phyloP scores from a whole-genome alignment of 2,329 filamentous ascomycete genomes.

The Davidsoniella neocaledoniae region DNA sequence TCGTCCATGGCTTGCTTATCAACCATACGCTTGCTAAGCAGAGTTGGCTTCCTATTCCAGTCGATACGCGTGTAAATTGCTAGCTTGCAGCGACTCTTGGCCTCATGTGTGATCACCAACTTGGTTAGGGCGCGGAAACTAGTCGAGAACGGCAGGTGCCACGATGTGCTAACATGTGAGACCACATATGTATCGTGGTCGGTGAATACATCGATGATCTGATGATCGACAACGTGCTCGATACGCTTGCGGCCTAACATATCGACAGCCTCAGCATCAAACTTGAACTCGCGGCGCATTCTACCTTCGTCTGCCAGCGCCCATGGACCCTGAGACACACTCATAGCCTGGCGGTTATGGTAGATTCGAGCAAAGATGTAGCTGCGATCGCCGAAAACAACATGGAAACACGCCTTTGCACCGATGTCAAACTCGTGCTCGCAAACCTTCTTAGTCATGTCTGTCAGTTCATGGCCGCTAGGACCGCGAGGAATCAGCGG shows the following conservation, averaged over 20 bases:
- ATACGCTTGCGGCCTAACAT: slow-evolving; percentile 45
- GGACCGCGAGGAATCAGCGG: slow-evolving; percentile 52
- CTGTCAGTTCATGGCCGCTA: slow-evolving; percentile 68
- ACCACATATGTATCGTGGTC: slow-evolving; percentile 57
- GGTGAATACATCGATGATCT: slow-evolving; percentile 68
- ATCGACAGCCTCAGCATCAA: slow-evolving; percentile 53
- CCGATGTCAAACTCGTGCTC: slow-evolving; percentile 80
- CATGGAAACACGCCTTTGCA: slow-evolving; percentile 87
- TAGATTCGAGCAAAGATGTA: slow-evolving; percentile 86
- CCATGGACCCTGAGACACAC: slow-evolving; percentile 81
- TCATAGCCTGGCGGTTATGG: slow-evolving; percentile 60
- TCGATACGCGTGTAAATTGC: slow-evolving; percentile 77
- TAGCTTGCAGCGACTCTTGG: slow-evolving; percentile 84
- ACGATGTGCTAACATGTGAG: slow-evolving; percentile 45
- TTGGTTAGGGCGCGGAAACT: slow-evolving; percentile 75
- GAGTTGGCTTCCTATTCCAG: slow-evolving; percentile 52
- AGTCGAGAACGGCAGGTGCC: slow-evolving; percentile 71
- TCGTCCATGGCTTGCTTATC: slow-evolving; percentile 61
- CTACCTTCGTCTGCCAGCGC: slow-evolving; percentile 37
- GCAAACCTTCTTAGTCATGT: slow-evolving; percentile 57
- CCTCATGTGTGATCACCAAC: slow-evolving; percentile 81
- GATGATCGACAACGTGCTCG: slow-evolving; percentile 58
- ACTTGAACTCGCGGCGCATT: slow-evolving; percentile 64
- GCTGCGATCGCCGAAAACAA: slow-evolving; percentile 91
- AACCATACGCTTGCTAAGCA: slow-evolving; percentile 43